phyloP scores from a whole-genome alignment of 192 early-diverging fungal genomes.

The Chytriomyces hyalinus region DNA sequence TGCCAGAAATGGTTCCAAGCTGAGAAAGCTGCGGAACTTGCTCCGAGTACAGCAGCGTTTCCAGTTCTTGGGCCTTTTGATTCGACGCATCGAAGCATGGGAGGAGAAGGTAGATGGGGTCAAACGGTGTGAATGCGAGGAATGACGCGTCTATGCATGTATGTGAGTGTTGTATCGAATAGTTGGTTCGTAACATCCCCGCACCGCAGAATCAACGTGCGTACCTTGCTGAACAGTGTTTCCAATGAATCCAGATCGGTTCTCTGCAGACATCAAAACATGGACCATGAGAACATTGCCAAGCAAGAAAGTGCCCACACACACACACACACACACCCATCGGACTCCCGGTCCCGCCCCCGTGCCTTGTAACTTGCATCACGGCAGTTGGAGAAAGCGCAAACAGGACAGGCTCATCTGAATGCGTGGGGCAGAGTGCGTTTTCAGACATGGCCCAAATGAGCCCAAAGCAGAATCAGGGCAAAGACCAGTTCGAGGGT shows the following conservation, averaged over 20 bases:
- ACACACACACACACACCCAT: too few species aligned
- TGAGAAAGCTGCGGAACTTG: not conserved
- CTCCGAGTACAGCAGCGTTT: slow-evolving; percentile 3
- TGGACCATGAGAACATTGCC: not conserved
- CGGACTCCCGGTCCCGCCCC: not conserved
- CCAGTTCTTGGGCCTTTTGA: not conserved
- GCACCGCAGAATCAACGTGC: not conserved
- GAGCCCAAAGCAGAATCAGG: not conserved
- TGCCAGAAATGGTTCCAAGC: not conserved
- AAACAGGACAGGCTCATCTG: slow-evolving; percentile 8
- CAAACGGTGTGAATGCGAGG: slow-evolving; percentile 5
- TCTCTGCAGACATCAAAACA: not conserved
- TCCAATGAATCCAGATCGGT: slow-evolving; percentile 18
- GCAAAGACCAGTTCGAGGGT: slow-evolving; percentile 3
- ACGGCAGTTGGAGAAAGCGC: not conserved
- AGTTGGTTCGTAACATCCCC: not conserved
- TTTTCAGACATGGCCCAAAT: not conserved
- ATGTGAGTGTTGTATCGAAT: not conserved
- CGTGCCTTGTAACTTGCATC: slow-evolving; percentile 17
- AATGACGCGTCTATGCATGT: slow-evolving; percentile 1
- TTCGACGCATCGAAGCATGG: not conserved
- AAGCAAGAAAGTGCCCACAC: not conserved
- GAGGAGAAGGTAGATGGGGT: slow-evolving; percentile 8
- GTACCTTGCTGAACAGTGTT: slow-evolving; percentile 9
- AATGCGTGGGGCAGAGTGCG: not conserved